Conservation (phyloP, 345 rosid species). For the Eucalyptus cloeziana region DNA sequence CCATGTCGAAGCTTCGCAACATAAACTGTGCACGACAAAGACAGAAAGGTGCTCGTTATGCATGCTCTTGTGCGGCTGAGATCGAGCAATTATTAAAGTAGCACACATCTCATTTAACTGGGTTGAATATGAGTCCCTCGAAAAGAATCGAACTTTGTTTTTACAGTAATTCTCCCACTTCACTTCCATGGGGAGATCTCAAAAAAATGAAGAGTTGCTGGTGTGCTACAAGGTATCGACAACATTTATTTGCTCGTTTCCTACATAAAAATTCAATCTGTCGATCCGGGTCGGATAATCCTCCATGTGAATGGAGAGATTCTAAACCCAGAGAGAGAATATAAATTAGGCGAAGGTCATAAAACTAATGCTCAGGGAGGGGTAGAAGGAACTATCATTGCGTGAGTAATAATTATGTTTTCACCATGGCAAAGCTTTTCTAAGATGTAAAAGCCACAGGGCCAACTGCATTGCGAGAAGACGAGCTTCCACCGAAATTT, state of each 20-base stretch:
- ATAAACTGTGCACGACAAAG: neutral
- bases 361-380: neutral
- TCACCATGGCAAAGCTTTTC: conserved; percentile 39
- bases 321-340: conserved; percentile 9
- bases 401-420: neutral
- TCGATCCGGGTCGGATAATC: neutral
- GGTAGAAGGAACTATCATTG: neutral
- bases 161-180: neutral
- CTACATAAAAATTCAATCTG: neutral
- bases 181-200: neutral
- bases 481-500: conserved; percentile 46
- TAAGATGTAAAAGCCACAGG: conserved; percentile 50
- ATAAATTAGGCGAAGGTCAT: neutral
- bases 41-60: neutral
- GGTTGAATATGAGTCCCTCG: neutral
- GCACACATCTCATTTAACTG: neutral
- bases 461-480: conserved; percentile 58
- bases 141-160: neutral
- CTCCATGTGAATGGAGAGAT: neutral
- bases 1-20: neutral
- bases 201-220: neutral
- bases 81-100: neutral
- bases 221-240: neutral
- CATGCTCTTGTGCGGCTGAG: neutral
- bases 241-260: neutral